Percentiles rank a stretch among this genome's conserved stretches.
phyloP scores from a whole-genome alignment of 805 yeast species.

The Cyberlindnera saturnus region DNA sequence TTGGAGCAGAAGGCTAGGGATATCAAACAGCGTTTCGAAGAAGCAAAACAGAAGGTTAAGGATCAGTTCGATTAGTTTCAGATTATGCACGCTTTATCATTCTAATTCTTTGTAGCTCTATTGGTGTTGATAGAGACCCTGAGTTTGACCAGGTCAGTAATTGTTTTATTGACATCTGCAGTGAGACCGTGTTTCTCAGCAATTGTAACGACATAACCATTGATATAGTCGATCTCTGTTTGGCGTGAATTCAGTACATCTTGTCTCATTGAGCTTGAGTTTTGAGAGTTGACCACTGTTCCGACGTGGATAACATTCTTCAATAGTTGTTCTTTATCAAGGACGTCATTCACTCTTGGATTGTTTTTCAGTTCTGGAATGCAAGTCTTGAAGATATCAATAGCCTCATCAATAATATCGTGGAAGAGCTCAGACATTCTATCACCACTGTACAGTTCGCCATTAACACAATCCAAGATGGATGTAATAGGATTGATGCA shows the following conservation, averaged over 20 bases:
- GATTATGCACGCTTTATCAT: not conserved
- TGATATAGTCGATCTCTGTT: constrained; percentile 79
- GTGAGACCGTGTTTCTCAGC: constrained; percentile 39
- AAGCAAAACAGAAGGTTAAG: constrained; percentile 8
- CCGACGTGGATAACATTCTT: constrained; percentile 34
- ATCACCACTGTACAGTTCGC: constrained; percentile 53
- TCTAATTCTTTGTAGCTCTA: constrained; percentile 1
- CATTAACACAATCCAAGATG: constrained; percentile 69
- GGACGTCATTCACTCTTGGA: constrained; percentile 11
- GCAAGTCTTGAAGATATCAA: constrained; percentile 26
- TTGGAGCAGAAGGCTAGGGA: not conserved
- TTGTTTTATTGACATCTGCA: constrained; percentile 28
- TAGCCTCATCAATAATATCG: constrained; percentile 29
- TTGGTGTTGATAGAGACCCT: constrained; percentile 21
- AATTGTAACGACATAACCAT: constrained; percentile 64
- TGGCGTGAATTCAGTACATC: constrained; percentile 48
- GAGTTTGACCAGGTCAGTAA: constrained; percentile 29
- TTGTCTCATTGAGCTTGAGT: constrained; percentile 46
- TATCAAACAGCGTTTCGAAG: constrained; percentile 4
- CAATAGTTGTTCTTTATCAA: constrained; percentile 29
- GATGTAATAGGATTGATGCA: constrained; percentile 85
- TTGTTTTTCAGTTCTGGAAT: constrained; percentile 25
- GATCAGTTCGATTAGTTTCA: constrained; percentile 1
- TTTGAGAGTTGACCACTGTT: constrained; percentile 43
- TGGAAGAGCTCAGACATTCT: constrained; percentile 32